Base-by-base conservation (phyloP, 805 yeast species). In the Candida yuanshanica region DNA sequence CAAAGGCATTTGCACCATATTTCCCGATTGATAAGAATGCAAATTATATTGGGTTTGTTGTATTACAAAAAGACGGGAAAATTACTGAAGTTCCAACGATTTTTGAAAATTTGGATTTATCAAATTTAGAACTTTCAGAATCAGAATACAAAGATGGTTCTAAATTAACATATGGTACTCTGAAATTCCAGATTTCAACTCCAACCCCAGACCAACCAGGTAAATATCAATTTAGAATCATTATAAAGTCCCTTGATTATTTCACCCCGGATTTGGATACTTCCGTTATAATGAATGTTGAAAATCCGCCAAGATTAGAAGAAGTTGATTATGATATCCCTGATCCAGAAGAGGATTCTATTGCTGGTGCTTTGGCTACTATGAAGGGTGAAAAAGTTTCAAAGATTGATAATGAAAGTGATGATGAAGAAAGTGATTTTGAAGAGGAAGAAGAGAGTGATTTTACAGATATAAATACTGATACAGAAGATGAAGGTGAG, bases 191-290 rank as follows among this genome's bases (percentile, higher is more conserved):
- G 51, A 60, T 90, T 37, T 63, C 81, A 7, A 71, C 79, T 37
- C 89, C 95, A 35, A 79, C 95, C 13, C 97, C 98, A n/a, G 73
- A 72, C 16, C 72, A 72, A 42, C 65, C 66, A 14, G 95, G 95
- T 33, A 68, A 65, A 33, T 77, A 65, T 56, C 80, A 77, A 49
- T 86, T 86, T 69, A 75, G 89, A 64, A 67, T 90, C 14, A 64
- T 80, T 20, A 61, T 91, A 56, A 78, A 79, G 56, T 81, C 84
- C 41, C 74, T 84, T 39, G 79, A 84, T 35, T 90, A 87, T 60
- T 87, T 86, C 59, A 95, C 96, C 6, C 64, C 77, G 16, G 97
- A 91, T 58, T 59, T 87, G 20, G 87, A 82, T 49, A 73, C 81
- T 46, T 83, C 90, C 9, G 63, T 87, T 36, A 65, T 66, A 20